Percentiles rank a stretch among this genome's conserved stretches.
phyloP scores from a whole-genome alignment of 805 yeast species.

The Maudiozyma serrabonitensis region DNA sequence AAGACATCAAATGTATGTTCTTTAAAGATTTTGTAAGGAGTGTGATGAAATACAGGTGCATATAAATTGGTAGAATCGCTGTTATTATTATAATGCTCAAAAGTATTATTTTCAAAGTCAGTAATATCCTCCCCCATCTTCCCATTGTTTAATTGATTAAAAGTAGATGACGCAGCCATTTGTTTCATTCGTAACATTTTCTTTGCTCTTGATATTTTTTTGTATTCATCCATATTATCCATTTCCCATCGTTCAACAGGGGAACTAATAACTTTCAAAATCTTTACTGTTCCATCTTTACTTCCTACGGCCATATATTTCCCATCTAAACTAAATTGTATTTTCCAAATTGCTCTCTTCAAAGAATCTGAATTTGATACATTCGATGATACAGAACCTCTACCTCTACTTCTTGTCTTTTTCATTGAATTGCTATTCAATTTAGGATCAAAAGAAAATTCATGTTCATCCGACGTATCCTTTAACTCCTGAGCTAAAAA shows the following conservation, averaged over 20 bases:
- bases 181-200: neutral
- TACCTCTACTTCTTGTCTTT: neutral
- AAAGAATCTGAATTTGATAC: neutral
- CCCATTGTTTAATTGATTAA: neutral
- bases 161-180: neutral
- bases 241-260: slow-evolving; percentile 54
- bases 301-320: slow-evolving; percentile 79
- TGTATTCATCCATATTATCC: slow-evolving; percentile 13
- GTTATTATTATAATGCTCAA: neutral
- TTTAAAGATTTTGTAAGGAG: slow-evolving; percentile 47
- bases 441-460: neutral
- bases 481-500: slow-evolving; percentile 58
- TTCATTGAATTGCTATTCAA: neutral
- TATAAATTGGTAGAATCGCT: slow-evolving; percentile 22
- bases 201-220: slow-evolving; percentile 6
- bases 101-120: neutral
- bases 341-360: slow-evolving; percentile 51
- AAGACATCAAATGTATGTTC: slow-evolving; percentile 67
- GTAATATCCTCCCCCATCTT: neutral
- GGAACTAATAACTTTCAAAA: slow-evolving; percentile 75
- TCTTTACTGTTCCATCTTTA: slow-evolving; percentile 52
- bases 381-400: neutral
- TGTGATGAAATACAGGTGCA: slow-evolving; percentile 72
- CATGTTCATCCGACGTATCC: neutral
- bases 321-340: slow-evolving; percentile 73